Evolutionary conservation across 148 eudicot genomes (phyloP), one percentile per base, ranked within the genome.

Genomic region (Fagopyrum esculentum): DNA sequence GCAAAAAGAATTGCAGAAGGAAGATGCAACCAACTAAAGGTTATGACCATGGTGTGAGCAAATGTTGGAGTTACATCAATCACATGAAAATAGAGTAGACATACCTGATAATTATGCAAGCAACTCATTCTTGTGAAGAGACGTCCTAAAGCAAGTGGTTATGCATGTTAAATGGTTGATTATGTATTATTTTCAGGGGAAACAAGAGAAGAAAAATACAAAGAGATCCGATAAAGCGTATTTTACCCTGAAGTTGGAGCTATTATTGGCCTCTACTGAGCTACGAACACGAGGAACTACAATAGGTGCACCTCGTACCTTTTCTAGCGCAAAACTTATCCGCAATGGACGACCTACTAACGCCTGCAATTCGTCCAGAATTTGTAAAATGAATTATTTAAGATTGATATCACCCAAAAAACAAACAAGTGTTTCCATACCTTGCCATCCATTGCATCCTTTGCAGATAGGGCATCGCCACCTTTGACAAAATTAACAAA

Each of bases 381-480:
- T 10, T 30, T 30, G 4, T 0, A 5, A 30, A 9, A 66, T 66
- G 71, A 66, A 46, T 46, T 15, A 12, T 66, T 13, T 66, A 63
- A 11, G 15, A 29, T 9, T 10, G 26, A 63, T 43, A 66, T 12
- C 17, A 43, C 17, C n/a, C 0, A 66, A 66, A 59, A 35, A 6
- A 68, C 3, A 51, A 30, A 35, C 40, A 35, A 35, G 40, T 47
- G 68, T 56, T 15, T 29, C 10, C 80, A 56, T 69, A 87, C 90
- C 89, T 88, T 89, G n/a, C 97, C 94, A 82, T 92, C 97, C 97
- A 92, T 92, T 55, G 91, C 88, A 77, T 87, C 95, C 81, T 86
- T 92, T 26, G 97, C 94, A 66, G 78, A 77, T 69, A 57, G 74
- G 54, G 97, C 97, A 10, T 87, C 88, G 51, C 85, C 89, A 74